Percentiles rank a stretch among this genome's conserved stretches.
These are phyloP conservation scores for Fusarium torreyae DNA, from an alignment of 2,329 filamentous ascomycete species.

Conservation along the genomic window DNA sequence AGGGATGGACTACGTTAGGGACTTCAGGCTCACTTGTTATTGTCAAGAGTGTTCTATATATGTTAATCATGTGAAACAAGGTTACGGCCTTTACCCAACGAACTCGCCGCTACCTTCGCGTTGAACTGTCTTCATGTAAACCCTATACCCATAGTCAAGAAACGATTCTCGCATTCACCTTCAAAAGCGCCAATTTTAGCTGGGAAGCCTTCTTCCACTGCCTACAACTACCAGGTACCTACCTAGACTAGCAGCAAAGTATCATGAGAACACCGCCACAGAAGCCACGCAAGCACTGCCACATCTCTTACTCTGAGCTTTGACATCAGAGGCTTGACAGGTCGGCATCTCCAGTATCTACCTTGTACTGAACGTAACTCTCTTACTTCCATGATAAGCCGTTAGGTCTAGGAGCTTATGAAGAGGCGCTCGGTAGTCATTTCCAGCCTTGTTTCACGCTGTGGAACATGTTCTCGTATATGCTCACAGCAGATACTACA, in stretches of 20 bases:
- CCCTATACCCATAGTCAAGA: not conserved
- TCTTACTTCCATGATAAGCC: not conserved
- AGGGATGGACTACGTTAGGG: no score
- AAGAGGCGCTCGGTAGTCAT: no score
- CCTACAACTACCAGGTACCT: not conserved
- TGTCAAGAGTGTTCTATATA: not conserved
- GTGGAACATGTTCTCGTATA: not conserved
- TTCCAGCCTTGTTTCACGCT: not conserved
- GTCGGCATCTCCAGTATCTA: no score
- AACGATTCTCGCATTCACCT: not conserved
- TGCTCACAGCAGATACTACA: not conserved
- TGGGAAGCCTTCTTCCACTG: slow-evolving; percentile 7
- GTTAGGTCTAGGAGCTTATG: not conserved
- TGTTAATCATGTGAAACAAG: not conserved
- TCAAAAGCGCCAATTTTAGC: not conserved
- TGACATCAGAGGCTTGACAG: slow-evolving; percentile 15
- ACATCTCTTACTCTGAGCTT: slow-evolving; percentile 9
- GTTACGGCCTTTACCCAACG: not conserved
- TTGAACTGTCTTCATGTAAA: not conserved
- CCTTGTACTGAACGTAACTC: no score
- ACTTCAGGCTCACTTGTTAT: no score
- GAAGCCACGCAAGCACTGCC: slow-evolving; percentile 37
- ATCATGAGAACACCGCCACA: slow-evolving; percentile 31
- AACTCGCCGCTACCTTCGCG: not conserved
- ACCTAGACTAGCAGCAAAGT: no score